Conservation (phyloP, 129 eudicot species). For the Centaurea solstitialis region DNA sequence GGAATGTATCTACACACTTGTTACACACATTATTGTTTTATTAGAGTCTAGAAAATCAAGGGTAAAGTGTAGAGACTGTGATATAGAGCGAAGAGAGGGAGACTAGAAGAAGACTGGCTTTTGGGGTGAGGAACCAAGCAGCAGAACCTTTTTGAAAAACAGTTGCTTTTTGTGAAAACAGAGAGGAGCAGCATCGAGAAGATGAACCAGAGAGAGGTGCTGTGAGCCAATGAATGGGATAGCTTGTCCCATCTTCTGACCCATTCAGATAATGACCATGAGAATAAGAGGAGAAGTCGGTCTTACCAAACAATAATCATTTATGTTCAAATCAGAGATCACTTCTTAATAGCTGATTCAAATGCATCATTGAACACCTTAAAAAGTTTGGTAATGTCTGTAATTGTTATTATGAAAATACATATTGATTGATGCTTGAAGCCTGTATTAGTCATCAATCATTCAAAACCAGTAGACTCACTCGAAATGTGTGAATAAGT, state of each 20-base stretch:
- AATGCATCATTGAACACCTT: neutral
- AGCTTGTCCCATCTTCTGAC: neutral
- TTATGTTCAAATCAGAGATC: neutral
- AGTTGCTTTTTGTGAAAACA: neutral
- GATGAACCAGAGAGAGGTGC: neutral
- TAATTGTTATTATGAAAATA: neutral
- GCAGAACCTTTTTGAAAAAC: neutral
- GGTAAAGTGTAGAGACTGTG: neutral
- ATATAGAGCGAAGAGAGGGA: neutral
- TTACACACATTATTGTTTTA: neutral
- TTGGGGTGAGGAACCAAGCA: neutral
- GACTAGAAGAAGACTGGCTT: neutral
- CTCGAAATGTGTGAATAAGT: neutral
- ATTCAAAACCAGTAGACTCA: neutral
- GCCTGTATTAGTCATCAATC: neutral
- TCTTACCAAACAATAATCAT: neutral
- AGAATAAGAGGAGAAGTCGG: too few species aligned
- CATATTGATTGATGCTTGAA: constrained; percentile 1
- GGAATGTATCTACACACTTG: neutral
- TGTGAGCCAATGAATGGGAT: neutral
- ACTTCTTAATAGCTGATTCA: too few species aligned
- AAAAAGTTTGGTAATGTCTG: neutral
- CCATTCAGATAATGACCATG: neutral
- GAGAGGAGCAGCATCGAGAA: neutral
- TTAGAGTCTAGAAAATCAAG: neutral